These are phyloP conservation scores for Karstenula rhodostoma DNA, from an alignment of 2,329 filamentous ascomycete species.

Conservation along the genomic window DNA sequence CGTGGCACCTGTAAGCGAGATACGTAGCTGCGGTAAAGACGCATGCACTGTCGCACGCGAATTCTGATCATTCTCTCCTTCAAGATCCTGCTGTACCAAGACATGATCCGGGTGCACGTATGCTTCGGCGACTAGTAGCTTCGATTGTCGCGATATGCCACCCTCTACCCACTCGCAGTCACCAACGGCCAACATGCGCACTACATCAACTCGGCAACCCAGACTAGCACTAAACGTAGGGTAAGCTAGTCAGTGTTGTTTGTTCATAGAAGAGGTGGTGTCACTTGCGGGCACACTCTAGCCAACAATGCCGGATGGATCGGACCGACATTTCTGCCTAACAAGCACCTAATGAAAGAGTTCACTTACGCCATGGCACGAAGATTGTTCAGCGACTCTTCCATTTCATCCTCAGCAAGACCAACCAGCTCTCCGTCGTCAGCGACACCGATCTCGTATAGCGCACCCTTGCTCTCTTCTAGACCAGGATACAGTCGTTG, in stretches of 20 bases:
- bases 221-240: constrained; percentile 67
- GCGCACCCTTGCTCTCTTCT: constrained; percentile 89
- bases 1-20: constrained; percentile 88
- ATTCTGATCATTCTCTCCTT: constrained; percentile 10
- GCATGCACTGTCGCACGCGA: constrained; percentile 17
- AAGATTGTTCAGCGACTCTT: constrained; percentile 86
- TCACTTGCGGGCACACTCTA: not conserved
- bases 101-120: constrained; percentile 73
- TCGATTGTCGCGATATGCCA: constrained; percentile 50
- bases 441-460: constrained; percentile 96
- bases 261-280: not conserved
- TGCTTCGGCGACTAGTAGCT: constrained; percentile 88
- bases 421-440: constrained; percentile 93
- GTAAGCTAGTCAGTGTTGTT: not conserved
- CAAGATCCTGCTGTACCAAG: constrained; percentile 22
- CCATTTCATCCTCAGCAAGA: constrained; percentile 86
- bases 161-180: constrained; percentile 77
- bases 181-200: constrained; percentile 84
- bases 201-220: constrained; percentile 83
- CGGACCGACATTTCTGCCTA: not conserved
- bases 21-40: constrained; percentile 71
- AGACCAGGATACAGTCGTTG: constrained; percentile 73
- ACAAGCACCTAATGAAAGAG: not conserved
- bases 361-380: constrained; percentile 75
- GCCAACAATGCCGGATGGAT: not conserved